phyloP scores from a whole-genome alignment of 495 filamentous ascomycete species.

The Penicillium manginii region DNA sequence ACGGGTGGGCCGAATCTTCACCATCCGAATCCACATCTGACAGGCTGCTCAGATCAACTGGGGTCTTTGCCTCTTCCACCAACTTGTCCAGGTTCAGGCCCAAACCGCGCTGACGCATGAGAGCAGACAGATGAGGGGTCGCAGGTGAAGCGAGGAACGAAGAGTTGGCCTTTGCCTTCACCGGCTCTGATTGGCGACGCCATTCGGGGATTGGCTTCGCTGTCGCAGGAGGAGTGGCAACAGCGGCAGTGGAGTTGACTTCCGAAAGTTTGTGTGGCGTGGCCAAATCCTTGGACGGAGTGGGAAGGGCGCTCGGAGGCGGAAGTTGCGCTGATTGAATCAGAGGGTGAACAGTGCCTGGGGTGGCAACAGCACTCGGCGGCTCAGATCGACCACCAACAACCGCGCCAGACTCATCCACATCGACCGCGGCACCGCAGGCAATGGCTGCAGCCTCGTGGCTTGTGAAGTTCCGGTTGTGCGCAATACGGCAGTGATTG shows the following conservation, averaged over 20 bases:
- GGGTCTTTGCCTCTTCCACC: conserved; percentile 27
- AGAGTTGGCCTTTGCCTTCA: conserved; percentile 23
- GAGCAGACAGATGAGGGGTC: conserved; percentile 75
- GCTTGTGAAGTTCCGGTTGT: conserved; percentile 86
- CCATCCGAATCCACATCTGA: conserved; percentile 59
- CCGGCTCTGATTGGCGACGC: conserved; percentile 16
- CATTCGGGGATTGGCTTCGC: conserved; percentile 14
- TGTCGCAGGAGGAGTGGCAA: conserved; percentile 38
- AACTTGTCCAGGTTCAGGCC: conserved; percentile 64
- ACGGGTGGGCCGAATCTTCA: conserved; percentile 48
- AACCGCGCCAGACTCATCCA: conserved; percentile 61
- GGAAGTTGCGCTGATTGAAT: conserved; percentile 63
- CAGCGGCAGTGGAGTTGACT: conserved; percentile 22
- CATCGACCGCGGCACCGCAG: conserved; percentile 80
- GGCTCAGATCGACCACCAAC: conserved; percentile 55
- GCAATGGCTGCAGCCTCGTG: conserved; percentile 93
- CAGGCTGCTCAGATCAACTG: conserved; percentile 39
- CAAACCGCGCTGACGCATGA: conserved; percentile 68
- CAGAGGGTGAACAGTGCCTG: conserved; percentile 71
- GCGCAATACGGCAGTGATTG: conserved; percentile 96
- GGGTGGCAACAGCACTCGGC: conserved; percentile 26
- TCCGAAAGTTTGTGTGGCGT: conserved; percentile 31
- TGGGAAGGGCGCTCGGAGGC: conserved; percentile 50
- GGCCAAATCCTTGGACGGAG: conserved; percentile 47
- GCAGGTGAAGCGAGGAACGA: conserved; percentile 58